phyloP scores from a whole-genome alignment of 2,329 filamentous ascomycete genomes.

The Diaporthe helianthi region DNA sequence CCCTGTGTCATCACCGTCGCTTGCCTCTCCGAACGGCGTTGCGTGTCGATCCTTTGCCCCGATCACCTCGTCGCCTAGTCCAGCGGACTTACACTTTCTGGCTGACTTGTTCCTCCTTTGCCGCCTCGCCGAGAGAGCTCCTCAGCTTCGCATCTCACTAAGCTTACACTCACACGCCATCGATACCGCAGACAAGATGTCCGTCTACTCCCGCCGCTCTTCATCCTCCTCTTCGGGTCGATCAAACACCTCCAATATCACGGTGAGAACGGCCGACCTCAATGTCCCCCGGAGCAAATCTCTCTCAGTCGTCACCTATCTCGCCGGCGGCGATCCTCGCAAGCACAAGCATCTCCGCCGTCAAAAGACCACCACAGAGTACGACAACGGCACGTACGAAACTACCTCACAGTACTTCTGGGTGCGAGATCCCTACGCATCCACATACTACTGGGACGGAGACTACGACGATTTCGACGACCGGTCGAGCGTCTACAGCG shows the following conservation, averaged over 20 bases:
- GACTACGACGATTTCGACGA: slow-evolving; percentile 27
- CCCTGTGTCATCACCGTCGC: slow-evolving; percentile 18
- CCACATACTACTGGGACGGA: slow-evolving; percentile 29
- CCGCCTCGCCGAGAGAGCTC: not conserved
- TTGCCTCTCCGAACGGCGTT: not conserved
- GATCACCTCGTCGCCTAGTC: not conserved
- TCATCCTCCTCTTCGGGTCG: slow-evolving; percentile 30
- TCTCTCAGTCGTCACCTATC: slow-evolving; percentile 32
- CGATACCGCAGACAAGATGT: slow-evolving; percentile 25
- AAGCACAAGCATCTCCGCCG: slow-evolving; percentile 34
- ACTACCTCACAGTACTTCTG: slow-evolving; percentile 25
- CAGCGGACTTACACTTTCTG: not conserved
- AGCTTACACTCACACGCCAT: slow-evolving; percentile 4
- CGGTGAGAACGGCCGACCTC: slow-evolving; percentile 28
- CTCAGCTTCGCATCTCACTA: not conserved
- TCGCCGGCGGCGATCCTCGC: slow-evolving; percentile 35
- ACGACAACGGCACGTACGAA: slow-evolving; percentile 30
- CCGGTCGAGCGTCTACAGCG: slow-evolving; percentile 20
- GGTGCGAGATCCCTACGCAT: slow-evolving; percentile 33
- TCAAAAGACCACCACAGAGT: slow-evolving; percentile 32
- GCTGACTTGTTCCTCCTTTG: not conserved
- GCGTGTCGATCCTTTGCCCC: not conserved
- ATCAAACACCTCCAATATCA: slow-evolving; percentile 27
- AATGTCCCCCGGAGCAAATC: slow-evolving; percentile 27
- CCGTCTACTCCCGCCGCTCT: slow-evolving; percentile 32